These are phyloP conservation scores for Colletotrichum coccodes DNA, from an alignment of 2,329 filamentous ascomycete species.

Conservation along the genomic window DNA sequence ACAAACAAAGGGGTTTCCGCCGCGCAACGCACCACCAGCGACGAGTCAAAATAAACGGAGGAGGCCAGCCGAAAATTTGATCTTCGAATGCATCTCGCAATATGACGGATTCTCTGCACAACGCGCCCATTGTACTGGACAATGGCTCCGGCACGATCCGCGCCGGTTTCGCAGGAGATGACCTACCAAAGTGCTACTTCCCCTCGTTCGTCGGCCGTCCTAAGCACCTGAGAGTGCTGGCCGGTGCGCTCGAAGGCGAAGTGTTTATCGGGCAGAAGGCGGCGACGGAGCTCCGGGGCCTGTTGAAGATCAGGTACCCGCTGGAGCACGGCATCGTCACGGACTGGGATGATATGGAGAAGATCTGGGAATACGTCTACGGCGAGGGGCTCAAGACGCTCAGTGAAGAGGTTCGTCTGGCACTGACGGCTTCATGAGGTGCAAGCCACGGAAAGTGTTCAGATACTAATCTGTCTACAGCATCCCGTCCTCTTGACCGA, in stretches of 20 bases:
- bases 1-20: constrained; percentile 30
- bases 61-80: not conserved
- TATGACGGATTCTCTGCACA: constrained; percentile 80
- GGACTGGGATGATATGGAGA: constrained; percentile 99
- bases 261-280: constrained; percentile 93
- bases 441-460: not conserved
- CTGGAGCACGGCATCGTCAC: constrained; percentile 98
- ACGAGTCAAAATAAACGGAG: constrained; percentile 6
- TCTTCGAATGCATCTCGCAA: constrained; percentile 33
- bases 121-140: constrained; percentile 98
- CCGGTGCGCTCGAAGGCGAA: constrained; percentile 96
- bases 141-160: constrained; percentile 98
- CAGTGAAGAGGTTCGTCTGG: constrained; percentile 82
- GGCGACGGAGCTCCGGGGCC: constrained; percentile 87
- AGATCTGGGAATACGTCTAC: constrained; percentile 99
- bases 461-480: constrained; percentile 51
- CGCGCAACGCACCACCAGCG: constrained; percentile 12
- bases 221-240: constrained; percentile 93
- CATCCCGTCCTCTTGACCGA: constrained; percentile 97
- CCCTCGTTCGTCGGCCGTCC: constrained; percentile 96
- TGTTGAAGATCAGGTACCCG: constrained; percentile 96
- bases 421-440: not conserved
- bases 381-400: constrained; percentile 95
- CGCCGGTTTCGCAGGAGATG: constrained; percentile 95
- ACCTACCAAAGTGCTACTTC: constrained; percentile 96